phyloP scores from a whole-genome alignment of 345 rosid species.

The Noccaea bulbosa region DNA sequence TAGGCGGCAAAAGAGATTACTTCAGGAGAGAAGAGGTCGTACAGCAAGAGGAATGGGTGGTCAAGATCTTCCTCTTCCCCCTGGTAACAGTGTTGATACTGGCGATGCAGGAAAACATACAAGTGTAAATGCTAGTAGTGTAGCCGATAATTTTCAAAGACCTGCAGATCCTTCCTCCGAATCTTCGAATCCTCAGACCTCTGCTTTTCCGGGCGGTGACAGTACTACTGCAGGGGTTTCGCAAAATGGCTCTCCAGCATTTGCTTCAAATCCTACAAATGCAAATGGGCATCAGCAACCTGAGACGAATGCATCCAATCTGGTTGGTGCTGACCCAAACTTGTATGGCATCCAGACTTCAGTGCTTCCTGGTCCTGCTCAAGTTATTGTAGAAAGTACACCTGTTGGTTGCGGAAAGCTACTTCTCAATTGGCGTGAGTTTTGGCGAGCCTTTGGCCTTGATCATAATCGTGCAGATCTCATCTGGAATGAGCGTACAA shows the following conservation, averaged over 20 bases:
- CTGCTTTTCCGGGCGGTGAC: constrained; percentile 55
- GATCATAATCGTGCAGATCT: constrained; percentile 99
- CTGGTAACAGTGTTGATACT: constrained; percentile 59
- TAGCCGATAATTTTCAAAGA: constrained; percentile 55
- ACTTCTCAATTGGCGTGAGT: constrained; percentile 93
- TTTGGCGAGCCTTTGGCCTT: constrained; percentile 98
- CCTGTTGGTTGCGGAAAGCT: constrained; percentile 96
- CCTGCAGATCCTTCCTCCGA: constrained; percentile 59
- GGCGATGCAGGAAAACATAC: constrained; percentile 58
- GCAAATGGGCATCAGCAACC: constrained; percentile 49
- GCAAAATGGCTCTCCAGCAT: constrained; percentile 56
- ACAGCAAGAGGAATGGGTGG: constrained; percentile 57
- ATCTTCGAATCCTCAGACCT: constrained; percentile 45
- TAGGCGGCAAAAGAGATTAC: constrained; percentile 81
- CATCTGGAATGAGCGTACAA: constrained; percentile 97
- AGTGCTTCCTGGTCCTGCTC: constrained; percentile 94
- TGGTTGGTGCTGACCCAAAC: constrained; percentile 54
- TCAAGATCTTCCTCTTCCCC: constrained; percentile 63
- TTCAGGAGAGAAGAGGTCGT: constrained; percentile 89
- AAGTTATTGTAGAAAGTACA: constrained; percentile 88
- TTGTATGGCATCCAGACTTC: constrained; percentile 52
- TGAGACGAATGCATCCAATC: constrained; percentile 56
- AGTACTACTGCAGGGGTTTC: constrained; percentile 49
- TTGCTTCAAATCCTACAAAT: constrained; percentile 51
- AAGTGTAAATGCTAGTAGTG: constrained; percentile 49